These are phyloP conservation scores for Cutaneotrichosporon cutaneum DNA, from an alignment of 1,284 basidiomycete species.

Conservation along the genomic window DNA sequence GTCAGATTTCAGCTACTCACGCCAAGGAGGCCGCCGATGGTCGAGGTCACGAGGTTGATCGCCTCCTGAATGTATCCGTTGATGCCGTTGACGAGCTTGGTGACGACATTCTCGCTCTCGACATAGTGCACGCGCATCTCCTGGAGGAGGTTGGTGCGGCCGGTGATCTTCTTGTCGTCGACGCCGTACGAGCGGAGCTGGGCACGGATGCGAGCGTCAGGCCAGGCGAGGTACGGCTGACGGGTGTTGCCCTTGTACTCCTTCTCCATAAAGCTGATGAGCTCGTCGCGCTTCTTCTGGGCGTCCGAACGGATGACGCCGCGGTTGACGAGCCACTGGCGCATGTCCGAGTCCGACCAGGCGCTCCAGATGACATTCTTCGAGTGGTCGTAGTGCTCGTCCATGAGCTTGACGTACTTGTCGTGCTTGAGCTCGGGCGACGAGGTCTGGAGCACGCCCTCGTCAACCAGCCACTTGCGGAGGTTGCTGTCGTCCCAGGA, in stretches of 20 bases:
- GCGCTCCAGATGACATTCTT: constrained; percentile 66
- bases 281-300: constrained; percentile 67
- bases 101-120: constrained; percentile 61
- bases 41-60: constrained; percentile 66
- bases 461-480: constrained; percentile 55
- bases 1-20: constrained; percentile 21
- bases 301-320: constrained; percentile 68
- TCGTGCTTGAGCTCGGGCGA: constrained; percentile 51
- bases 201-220: constrained; percentile 79
- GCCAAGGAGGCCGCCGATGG: constrained; percentile 50
- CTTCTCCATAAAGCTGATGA: constrained; percentile 31
- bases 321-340: constrained; percentile 71
- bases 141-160: constrained; percentile 66
- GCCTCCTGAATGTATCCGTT: constrained; percentile 63
- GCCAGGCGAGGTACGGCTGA: constrained; percentile 76
- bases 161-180: constrained; percentile 63
- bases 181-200: constrained; percentile 73
- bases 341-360: constrained; percentile 78
- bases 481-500: constrained; percentile 60
- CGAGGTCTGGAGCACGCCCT: constrained; percentile 41
- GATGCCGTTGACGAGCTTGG: constrained; percentile 62
- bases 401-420: constrained; percentile 70
- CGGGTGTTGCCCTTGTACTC: constrained; percentile 55
- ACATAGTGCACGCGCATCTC: constrained; percentile 73
- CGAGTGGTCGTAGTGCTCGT: constrained; percentile 71